These are phyloP conservation scores for Geotrichum armillariae DNA, from an alignment of 1,139 yeast genomes.

Conservation along the genomic window DNA sequence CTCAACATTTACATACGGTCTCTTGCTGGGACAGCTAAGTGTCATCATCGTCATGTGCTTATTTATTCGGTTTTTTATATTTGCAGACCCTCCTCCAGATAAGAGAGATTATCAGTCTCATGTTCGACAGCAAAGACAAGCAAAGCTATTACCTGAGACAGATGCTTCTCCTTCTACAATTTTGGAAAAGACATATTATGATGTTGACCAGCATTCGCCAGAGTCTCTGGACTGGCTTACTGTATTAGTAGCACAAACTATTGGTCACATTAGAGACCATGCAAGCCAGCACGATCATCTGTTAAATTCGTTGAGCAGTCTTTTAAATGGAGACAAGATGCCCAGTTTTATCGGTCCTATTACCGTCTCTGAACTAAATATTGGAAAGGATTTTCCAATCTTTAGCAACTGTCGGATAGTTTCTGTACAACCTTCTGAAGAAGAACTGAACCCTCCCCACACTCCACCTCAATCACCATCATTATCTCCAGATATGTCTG, in stretches of 20 bases:
- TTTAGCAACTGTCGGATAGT: conserved; percentile 88
- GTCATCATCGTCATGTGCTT: conserved; percentile 72
- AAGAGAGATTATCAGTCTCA: conserved; percentile 32
- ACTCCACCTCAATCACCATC: conserved; percentile 36
- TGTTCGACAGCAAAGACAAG: conserved; percentile 33
- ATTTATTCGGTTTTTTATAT: conserved; percentile 83
- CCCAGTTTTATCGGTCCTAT: conserved; percentile 84
- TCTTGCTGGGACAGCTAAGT: conserved; percentile 69
- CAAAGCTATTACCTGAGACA: conserved; percentile 36
- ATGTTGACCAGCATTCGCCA: conserved; percentile 80
- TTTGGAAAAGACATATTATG: conserved; percentile 87
- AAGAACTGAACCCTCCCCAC: conserved; percentile 7
- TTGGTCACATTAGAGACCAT: conserved; percentile 81
- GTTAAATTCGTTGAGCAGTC: conserved; percentile 65
- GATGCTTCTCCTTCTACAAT: conserved; percentile 46
- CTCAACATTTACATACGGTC: conserved; percentile 38
- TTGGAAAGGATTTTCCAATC: conserved; percentile 95
- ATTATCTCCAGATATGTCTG: neutral
- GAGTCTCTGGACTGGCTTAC: conserved; percentile 98
- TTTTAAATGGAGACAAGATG: conserved; percentile 51
- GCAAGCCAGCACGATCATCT: conserved; percentile 84
- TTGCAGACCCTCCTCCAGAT: conserved; percentile 62
- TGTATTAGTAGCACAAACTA: conserved; percentile 87
- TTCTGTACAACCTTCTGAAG: conserved; percentile 28
- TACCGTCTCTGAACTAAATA: conserved; percentile 80